Conservation (phyloP, 2,329 filamentous ascomycete species). For the Cladosporium austrohemisphaericum region DNA sequence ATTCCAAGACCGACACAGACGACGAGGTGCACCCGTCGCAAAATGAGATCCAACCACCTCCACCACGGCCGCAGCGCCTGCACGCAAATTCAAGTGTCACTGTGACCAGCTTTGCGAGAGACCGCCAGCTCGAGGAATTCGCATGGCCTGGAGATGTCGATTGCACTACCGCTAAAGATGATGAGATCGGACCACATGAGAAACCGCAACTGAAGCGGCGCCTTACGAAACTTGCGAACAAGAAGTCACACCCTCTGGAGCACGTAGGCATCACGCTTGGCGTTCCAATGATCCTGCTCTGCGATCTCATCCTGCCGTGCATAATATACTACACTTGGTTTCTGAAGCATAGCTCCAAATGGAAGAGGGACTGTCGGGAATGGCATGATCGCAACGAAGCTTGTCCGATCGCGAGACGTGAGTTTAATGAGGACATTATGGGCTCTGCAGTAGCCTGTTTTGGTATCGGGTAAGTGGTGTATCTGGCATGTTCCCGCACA, state of each 20-base stretch:
- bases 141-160: not conserved
- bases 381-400: constrained; percentile 20
- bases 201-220: constrained; percentile 6
- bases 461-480: no score
- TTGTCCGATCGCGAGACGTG: constrained; percentile 22
- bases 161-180: not conserved
- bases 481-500: no score
- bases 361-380: constrained; percentile 20
- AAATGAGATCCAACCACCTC: not conserved
- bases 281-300: constrained; percentile 29
- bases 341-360: constrained; percentile 18
- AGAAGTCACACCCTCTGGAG: constrained; percentile 20
- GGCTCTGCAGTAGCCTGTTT: constrained; percentile 30
- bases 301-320: constrained; percentile 31
- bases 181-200: not conserved
- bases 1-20: not conserved
- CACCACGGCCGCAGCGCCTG: constrained; percentile 5
- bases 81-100: constrained; percentile 5
- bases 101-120: not conserved
- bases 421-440: constrained; percentile 30
- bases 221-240: constrained; percentile 18
- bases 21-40: not conserved
- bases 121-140: constrained; percentile 3
- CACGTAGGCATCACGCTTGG: constrained; percentile 29
- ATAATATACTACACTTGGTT: constrained; percentile 34